Conservation (phyloP, 495 filamentous ascomycete genomes). For the Astrothelium subdiscretum region DNA sequence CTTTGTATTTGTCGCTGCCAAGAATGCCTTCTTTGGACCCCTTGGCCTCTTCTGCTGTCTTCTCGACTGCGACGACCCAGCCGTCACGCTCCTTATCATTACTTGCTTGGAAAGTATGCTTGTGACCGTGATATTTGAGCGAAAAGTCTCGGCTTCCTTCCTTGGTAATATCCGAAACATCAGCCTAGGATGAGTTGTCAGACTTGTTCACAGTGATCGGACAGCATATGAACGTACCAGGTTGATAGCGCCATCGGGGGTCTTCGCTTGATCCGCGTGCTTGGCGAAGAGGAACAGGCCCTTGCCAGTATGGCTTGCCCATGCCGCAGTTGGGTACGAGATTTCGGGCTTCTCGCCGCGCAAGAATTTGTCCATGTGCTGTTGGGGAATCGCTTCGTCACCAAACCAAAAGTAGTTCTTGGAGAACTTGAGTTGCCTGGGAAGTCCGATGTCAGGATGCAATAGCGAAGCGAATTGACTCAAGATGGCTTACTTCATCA, state of each 20-base stretch:
- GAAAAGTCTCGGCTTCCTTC: constrained; percentile 67
- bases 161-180: constrained; percentile 66
- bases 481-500: constrained; percentile 67
- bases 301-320: constrained; percentile 89
- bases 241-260: constrained; percentile 71
- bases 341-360: constrained; percentile 76
- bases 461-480: neutral
- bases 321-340: constrained; percentile 69
- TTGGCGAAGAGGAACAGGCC: constrained; percentile 90
- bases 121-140: constrained; percentile 72
- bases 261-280: constrained; percentile 67
- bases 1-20: constrained; percentile 35
- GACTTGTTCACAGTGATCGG: neutral
- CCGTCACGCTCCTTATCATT: constrained; percentile 69
- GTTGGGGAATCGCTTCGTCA: constrained; percentile 63
- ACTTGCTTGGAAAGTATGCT: constrained; percentile 78
- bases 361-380: constrained; percentile 62
- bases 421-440: constrained; percentile 51
- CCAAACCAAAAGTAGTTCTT: constrained; percentile 93
- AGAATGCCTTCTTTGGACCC: constrained; percentile 33
- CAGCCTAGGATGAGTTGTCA: constrained; percentile 45
- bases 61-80: constrained; percentile 58
- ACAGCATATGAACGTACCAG: constrained; percentile 46
- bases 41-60: constrained; percentile 43
- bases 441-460: constrained; percentile 15